Evolutionary conservation across 441 rosid species (phyloP).

Genomic region (Populus hybrid): DNA sequence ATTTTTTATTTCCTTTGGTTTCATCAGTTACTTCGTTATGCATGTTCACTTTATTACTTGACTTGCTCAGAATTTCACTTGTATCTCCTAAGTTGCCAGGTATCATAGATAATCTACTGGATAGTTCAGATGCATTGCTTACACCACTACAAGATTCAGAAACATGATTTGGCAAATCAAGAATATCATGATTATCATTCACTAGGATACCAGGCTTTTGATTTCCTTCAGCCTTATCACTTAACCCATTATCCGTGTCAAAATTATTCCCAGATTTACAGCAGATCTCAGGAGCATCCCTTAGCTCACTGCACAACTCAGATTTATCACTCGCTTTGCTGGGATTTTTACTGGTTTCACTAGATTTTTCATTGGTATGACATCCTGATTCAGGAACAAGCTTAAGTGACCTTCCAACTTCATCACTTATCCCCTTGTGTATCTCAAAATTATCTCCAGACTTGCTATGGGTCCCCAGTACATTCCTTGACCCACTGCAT

Average conservation of each 20-base stretch:
- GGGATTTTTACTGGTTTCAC: slow-evolving; percentile 21
- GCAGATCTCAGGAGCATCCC: slow-evolving; percentile 34
- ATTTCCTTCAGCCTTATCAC: slow-evolving; percentile 33
- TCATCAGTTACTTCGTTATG: slow-evolving; percentile 43
- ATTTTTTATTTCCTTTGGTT: slow-evolving; percentile 53
- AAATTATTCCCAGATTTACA: slow-evolving; percentile 28
- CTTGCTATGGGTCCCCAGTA: slow-evolving; percentile 28
- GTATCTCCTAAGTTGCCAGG: slow-evolving; percentile 39
- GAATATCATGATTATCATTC: slow-evolving; percentile 37
- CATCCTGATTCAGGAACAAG: slow-evolving; percentile 35
- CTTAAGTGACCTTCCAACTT: slow-evolving; percentile 23
- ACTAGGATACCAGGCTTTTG: slow-evolving; percentile 33
- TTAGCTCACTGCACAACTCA: slow-evolving; percentile 22
- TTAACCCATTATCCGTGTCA: slow-evolving; percentile 25
- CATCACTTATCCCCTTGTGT: slow-evolving; percentile 26
- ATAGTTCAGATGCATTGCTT: slow-evolving; percentile 36
- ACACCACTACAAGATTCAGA: slow-evolving; percentile 33
- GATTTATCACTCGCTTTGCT: slow-evolving; percentile 26
- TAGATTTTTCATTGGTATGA: slow-evolving; percentile 36
- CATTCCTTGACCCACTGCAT: slow-evolving; percentile 25
- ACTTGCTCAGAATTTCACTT: slow-evolving; percentile 45
- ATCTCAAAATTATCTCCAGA: slow-evolving; percentile 20
- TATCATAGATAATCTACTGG: slow-evolving; percentile 38
- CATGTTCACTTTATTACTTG: slow-evolving; percentile 33
- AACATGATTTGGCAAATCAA: slow-evolving; percentile 33